Evolutionary conservation across 1,139 yeast genomes (phyloP).

Genomic region (Candida neerlandica): DNA sequence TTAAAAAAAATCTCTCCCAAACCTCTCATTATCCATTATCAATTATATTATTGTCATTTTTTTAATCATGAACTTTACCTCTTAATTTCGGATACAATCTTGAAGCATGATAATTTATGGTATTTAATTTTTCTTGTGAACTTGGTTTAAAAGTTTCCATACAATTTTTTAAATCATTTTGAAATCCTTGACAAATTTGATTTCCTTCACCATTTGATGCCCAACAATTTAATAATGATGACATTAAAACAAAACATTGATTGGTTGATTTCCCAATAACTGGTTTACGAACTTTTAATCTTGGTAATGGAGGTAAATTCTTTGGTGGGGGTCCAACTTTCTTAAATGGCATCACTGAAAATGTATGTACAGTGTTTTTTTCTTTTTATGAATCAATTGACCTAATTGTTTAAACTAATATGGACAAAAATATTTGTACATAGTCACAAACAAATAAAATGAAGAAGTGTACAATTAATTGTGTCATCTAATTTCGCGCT

Average conservation of each 20-base stretch:
- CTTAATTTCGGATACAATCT: conserved; percentile 78
- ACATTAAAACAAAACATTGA: conserved; percentile 80
- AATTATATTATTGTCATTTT: background rate
- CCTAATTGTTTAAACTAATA: no score
- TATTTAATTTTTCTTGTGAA: conserved; percentile 43
- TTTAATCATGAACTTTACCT: conserved; percentile 71
- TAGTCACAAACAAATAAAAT: no score
- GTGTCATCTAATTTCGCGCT: no score
- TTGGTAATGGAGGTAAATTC: conserved; percentile 71
- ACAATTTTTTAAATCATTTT: conserved; percentile 49
- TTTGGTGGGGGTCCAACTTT: conserved; percentile 31
- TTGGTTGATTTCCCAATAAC: conserved; percentile 59
- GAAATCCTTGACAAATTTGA: conserved; percentile 63
- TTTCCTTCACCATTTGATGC: conserved; percentile 91
- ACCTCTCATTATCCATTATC: background rate
- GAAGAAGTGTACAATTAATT: no score
- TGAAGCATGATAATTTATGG: conserved; percentile 81
- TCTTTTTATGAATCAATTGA: no score
- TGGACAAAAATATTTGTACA: no score
- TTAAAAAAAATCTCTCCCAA: background rate
- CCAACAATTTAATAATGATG: conserved; percentile 91
- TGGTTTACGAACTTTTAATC: conserved; percentile 71
- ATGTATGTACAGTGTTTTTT: no score
- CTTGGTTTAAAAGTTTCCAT: conserved; percentile 52
- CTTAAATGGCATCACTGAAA: conserved; percentile 37